Conservation (phyloP, 2,329 filamentous ascomycete species). For the Alternaria incomplexa region DNA sequence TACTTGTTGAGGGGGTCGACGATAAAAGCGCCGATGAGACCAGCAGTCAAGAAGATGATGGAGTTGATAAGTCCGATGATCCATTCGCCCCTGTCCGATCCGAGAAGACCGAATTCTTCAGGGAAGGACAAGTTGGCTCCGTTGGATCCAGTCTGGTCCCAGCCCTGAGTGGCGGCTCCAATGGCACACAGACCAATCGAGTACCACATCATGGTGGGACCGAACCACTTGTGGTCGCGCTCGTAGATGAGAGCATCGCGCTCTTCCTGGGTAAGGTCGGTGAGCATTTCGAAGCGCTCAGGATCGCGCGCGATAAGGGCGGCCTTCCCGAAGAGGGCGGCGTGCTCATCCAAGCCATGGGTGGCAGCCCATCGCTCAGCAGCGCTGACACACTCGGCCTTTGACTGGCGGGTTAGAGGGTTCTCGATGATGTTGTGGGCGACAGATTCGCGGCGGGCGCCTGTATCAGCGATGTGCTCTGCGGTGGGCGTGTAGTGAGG, state of each 20-base stretch:
- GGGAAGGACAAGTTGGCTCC: conserved; percentile 68
- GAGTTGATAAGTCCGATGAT: conserved; percentile 43
- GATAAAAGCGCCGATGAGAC: conserved; percentile 34
- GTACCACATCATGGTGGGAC: conserved; percentile 66
- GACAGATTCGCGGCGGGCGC: conserved; percentile 48
- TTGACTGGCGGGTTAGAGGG: conserved; percentile 55
- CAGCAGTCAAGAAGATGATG: conserved; percentile 50
- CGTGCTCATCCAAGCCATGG: conserved; percentile 65
- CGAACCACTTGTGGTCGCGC: conserved; percentile 67
- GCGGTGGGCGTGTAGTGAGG: not conserved
- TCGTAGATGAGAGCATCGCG: conserved; percentile 67
- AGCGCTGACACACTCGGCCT: conserved; percentile 57
- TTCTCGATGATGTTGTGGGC: conserved; percentile 53
- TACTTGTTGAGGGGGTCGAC: conserved; percentile 49
- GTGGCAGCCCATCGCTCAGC: conserved; percentile 68
- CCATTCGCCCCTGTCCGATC: conserved; percentile 32
- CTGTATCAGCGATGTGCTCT: conserved; percentile 8
- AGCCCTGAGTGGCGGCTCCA: conserved; percentile 70
- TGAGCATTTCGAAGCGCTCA: conserved; percentile 65
- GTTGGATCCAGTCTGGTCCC: conserved; percentile 66
- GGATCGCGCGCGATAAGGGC: conserved; percentile 78
- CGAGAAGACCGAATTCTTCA: conserved; percentile 57
- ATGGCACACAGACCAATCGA: conserved; percentile 73
- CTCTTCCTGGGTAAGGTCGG: conserved; percentile 66
- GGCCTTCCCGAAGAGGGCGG: conserved; percentile 68